phyloP scores from a whole-genome alignment of 1,284 basidiomycete genomes.

The Acaromyces ingoldii region DNA sequence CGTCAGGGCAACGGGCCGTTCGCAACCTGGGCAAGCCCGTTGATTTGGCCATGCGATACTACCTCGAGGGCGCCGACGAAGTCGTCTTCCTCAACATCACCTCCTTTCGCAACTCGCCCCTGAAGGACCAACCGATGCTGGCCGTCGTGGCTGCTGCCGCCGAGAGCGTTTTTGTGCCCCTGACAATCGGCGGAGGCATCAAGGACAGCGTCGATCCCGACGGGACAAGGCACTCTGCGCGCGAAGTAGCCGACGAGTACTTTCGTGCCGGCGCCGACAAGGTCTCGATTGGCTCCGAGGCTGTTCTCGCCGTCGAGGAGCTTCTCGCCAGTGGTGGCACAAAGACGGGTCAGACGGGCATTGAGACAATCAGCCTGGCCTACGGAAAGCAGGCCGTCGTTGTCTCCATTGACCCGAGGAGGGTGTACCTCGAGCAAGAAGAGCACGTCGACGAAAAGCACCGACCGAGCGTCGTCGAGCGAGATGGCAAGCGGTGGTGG shows the following conservation, averaged over 20 bases:
- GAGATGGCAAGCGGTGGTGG: slow-evolving; percentile 74
- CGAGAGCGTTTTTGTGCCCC: slow-evolving; percentile 87
- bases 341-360: slow-evolving; percentile 62
- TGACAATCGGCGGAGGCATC: slow-evolving; percentile 98
- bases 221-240: slow-evolving; percentile 75
- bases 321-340: slow-evolving; percentile 56
- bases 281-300: slow-evolving; percentile 92
- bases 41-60: slow-evolving; percentile 81
- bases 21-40: slow-evolving; percentile 98
- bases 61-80: slow-evolving; percentile 86
- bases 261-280: slow-evolving; percentile 97
- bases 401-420: slow-evolving; percentile 89
- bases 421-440: slow-evolving; percentile 72
- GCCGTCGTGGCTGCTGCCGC: slow-evolving; percentile 86
- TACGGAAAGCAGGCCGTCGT: slow-evolving; percentile 98
- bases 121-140: slow-evolving; percentile 96
- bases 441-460: slow-evolving; percentile 54
- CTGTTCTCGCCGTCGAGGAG: slow-evolving; percentile 86
- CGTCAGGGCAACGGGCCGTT: slow-evolving; percentile 60
- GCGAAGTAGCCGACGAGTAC: slow-evolving; percentile 92
- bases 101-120: slow-evolving; percentile 91
- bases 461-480: slow-evolving; percentile 43
- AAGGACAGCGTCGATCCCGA: slow-evolving; percentile 94
- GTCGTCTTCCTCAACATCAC: slow-evolving; percentile 98
- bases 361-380: slow-evolving; percentile 82